Evolutionary conservation across 2,329 filamentous ascomycete species (phyloP).

Genomic region (Exserohilum rostratum): DNA sequence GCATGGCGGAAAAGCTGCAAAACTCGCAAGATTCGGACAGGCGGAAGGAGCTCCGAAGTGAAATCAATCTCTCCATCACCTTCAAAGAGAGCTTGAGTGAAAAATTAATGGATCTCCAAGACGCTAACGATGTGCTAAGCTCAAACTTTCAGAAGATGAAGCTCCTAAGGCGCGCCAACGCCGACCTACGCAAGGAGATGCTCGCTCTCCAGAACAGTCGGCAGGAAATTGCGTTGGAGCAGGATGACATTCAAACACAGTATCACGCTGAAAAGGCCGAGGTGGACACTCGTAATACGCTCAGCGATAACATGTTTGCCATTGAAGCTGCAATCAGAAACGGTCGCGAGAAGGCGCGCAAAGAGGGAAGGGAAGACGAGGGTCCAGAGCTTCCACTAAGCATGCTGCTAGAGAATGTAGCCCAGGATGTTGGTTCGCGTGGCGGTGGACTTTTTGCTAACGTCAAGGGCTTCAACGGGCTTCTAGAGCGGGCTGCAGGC

Average conservation of each 20-base stretch:
- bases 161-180: conserved; percentile 53
- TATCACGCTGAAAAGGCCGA: conserved; percentile 36
- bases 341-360: conserved; percentile 39
- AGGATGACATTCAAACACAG: conserved; percentile 54
- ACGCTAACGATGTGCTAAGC: conserved; percentile 58
- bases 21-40: conserved; percentile 50
- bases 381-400: conserved; percentile 41
- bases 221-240: conserved; percentile 57
- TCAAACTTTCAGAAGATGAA: conserved; percentile 54
- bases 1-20: conserved; percentile 48
- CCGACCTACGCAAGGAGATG: conserved; percentile 54
- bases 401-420: conserved; percentile 39
- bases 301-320: conserved; percentile 43
- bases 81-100: conserved; percentile 57
- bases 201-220: conserved; percentile 56
- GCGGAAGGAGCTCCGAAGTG: conserved; percentile 50
- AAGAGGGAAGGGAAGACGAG: conserved; percentile 40
- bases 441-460: conserved; percentile 42
- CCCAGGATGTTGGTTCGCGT: conserved; percentile 33
- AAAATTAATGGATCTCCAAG: conserved; percentile 58
- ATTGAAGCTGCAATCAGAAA: conserved; percentile 47
- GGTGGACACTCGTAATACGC: conserved; percentile 31
- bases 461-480: conserved; percentile 42
- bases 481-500: conserved; percentile 42
- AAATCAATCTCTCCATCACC: conserved; percentile 55